Percentiles rank a stretch among this genome's conserved stretches.
Evolutionary conservation across 2,329 filamentous ascomycete species (phyloP).

Genomic region (Penicillium sp.): DNA sequence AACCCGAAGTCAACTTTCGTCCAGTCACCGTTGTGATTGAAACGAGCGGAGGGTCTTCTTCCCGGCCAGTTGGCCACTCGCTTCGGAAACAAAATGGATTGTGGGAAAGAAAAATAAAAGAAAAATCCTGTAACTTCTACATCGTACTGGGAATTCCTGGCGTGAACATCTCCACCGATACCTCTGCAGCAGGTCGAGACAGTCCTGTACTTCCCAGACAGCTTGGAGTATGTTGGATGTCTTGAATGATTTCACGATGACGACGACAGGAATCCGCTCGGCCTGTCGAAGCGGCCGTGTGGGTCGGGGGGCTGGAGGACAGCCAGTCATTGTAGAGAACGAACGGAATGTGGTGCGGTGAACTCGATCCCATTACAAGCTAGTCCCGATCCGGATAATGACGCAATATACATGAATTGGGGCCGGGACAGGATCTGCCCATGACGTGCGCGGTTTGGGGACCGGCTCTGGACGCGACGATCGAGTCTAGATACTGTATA

Average conservation of each 20-base stretch:
- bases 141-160: background rate
- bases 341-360: slow-evolving; percentile 2
- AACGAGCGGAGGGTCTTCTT: slow-evolving; percentile 11
- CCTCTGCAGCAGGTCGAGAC: background rate
- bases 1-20: slow-evolving; percentile 17
- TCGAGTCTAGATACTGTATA: background rate
- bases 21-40: slow-evolving; percentile 22
- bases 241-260: slow-evolving; percentile 40
- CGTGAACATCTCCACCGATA: background rate
- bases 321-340: background rate
- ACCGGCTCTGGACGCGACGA: background rate
- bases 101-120: too few relatives aligned
- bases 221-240: background rate
- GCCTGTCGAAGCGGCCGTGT: slow-evolving; percentile 16
- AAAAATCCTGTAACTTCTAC: background rate
- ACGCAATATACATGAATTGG: slow-evolving; percentile 13
- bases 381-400: slow-evolving; percentile 16
- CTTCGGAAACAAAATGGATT: background rate
- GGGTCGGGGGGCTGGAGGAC: background rate
- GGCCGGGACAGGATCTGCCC: background rate
- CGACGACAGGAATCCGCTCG: slow-evolving; percentile 35
- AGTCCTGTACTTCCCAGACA: background rate
- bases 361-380: background rate
- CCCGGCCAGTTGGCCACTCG: slow-evolving; percentile 8
- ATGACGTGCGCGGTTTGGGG: slow-evolving; percentile 1